Evolutionary conservation across 805 yeast species (phyloP).

Genomic region (Kodamaea hsintzibuensis): DNA sequence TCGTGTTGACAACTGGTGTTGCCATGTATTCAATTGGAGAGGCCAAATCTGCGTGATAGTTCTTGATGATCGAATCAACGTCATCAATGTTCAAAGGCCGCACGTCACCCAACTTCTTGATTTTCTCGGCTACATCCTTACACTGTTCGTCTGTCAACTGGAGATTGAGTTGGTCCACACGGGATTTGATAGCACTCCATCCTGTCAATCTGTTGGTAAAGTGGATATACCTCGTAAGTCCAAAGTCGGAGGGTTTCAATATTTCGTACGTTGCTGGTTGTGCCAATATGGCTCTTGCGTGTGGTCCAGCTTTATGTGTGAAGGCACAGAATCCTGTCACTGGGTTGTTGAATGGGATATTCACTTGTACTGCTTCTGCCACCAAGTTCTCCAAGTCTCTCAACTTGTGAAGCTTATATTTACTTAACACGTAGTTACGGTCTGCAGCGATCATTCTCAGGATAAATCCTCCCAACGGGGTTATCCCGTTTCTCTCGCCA

Average conservation of each 20-base stretch:
- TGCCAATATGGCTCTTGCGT: constrained; percentile 62
- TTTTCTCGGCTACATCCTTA: constrained; percentile 55
- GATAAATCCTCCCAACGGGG: constrained; percentile 62
- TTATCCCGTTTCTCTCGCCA: constrained; percentile 65
- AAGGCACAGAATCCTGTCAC: constrained; percentile 66
- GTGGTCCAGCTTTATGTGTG: constrained; percentile 66
- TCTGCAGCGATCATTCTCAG: constrained; percentile 65
- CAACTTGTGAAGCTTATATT: constrained; percentile 55
- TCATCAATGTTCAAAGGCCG: constrained; percentile 61
- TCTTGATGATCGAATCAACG: constrained; percentile 60
- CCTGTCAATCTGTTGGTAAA: constrained; percentile 63
- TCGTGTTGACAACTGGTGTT: neutral
- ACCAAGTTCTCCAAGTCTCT: constrained; percentile 60
- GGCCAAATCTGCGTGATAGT: constrained; percentile 47
- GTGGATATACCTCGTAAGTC: constrained; percentile 60
- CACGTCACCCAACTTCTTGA: constrained; percentile 58
- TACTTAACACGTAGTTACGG: constrained; percentile 57
- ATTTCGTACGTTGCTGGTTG: constrained; percentile 66
- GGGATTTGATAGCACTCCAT: constrained; percentile 62
- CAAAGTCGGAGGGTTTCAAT: constrained; percentile 58
- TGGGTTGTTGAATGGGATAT: constrained; percentile 62
- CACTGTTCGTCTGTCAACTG: constrained; percentile 57
- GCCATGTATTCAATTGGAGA: constrained; percentile 20
- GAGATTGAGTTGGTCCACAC: constrained; percentile 61
- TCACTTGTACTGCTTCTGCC: constrained; percentile 59